phyloP scores from a whole-genome alignment of 2,329 filamentous ascomycete species.

The Colletotrichum chrysophilum region DNA sequence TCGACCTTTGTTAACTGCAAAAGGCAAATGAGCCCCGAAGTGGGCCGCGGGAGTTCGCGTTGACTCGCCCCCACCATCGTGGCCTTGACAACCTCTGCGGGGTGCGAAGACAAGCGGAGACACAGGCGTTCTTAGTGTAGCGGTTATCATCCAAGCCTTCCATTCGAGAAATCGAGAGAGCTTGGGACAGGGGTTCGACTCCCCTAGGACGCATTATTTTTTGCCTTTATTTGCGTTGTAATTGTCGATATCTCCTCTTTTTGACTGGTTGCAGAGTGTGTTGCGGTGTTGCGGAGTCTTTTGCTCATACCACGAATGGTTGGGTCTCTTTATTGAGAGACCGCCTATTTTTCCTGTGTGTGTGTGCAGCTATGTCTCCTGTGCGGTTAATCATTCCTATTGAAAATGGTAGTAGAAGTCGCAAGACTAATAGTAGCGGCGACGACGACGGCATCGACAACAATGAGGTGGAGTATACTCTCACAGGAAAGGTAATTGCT shows the following conservation, averaged over 20 bases:
- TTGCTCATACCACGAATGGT: neutral
- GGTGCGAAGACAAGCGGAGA: rapidly evolving
- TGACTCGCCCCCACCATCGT: neutral
- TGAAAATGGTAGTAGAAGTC: rapidly evolving
- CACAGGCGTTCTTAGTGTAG: neutral
- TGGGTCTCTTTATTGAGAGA: no score
- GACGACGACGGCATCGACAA: no score
- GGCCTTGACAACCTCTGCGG: neutral
- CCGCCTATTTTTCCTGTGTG: no score
- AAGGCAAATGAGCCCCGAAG: neutral
- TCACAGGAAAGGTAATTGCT: no score
- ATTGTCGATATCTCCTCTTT: neutral
- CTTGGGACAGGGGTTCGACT: neutral
- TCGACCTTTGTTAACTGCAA: neutral
- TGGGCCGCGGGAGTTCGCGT: neutral
- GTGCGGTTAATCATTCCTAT: no score
- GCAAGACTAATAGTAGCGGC: no score
- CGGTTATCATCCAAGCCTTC: neutral
- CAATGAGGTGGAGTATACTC: rapidly evolving
- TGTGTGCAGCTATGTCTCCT: no score
- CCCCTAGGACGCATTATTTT: neutral
- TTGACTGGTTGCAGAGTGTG: rapidly evolving
- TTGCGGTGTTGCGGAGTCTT: neutral
- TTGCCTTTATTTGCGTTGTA: neutral
- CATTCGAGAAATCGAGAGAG: neutral